Conservation (phyloP, 331 rosid species). For the Rosa hybrid region DNA sequence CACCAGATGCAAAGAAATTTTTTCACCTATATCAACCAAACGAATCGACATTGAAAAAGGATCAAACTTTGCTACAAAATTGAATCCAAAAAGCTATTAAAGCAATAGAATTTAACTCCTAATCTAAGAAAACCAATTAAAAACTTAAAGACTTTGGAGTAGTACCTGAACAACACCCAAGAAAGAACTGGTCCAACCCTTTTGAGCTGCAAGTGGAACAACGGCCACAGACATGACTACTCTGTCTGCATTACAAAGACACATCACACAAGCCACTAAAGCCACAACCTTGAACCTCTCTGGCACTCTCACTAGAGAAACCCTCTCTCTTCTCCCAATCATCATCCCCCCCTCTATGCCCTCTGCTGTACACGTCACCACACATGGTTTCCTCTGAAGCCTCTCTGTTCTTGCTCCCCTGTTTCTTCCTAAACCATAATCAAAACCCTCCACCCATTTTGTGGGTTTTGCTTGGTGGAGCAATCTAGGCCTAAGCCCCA, state of each 20-base stretch:
- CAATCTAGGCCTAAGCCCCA: constrained; percentile 37
- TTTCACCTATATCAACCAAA: background rate
- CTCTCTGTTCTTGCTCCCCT: constrained; percentile 40
- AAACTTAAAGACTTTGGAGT: background rate
- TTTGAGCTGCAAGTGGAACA: constrained; percentile 77
- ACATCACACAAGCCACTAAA: constrained; percentile 80
- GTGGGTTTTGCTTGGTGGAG: constrained; percentile 8
- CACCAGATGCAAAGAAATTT: background rate
- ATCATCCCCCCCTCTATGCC: constrained; percentile 39
- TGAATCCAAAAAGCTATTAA: background rate
- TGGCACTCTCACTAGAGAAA: constrained; percentile 35
- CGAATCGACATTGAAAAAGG: background rate
- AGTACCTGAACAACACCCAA: constrained; percentile 87
- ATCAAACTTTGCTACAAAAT: background rate
- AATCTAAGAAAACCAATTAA: background rate
- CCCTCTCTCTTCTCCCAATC: constrained; percentile 23
- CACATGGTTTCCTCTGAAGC: constrained; percentile 16
- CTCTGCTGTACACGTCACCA: constrained; percentile 41
- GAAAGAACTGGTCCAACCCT: constrained; percentile 84
- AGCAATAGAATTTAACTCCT: background rate
- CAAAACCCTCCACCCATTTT: constrained; percentile 33
- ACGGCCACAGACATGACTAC: constrained; percentile 97
- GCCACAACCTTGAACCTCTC: constrained; percentile 83
- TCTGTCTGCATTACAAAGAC: constrained; percentile 86
- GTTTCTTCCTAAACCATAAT: constrained; percentile 3